Evolutionary conservation across 164 flowering plant genomes (phyloP).

Genomic region (Vitis riparia): DNA sequence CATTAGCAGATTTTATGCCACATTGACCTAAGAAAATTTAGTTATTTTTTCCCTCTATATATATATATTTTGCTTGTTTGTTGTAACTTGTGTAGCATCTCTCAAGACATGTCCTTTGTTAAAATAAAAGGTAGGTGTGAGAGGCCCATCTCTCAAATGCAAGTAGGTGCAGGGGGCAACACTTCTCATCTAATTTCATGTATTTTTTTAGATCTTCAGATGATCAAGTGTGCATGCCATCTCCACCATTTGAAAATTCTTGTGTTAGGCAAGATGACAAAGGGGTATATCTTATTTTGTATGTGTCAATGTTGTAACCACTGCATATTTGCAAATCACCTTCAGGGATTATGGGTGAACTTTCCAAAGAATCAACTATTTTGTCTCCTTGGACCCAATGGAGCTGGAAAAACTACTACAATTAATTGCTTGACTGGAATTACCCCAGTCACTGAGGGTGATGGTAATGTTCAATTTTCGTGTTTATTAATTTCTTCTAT

Average conservation of each 20-base stretch:
- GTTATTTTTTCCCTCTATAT: neutral
- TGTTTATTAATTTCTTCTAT: neutral
- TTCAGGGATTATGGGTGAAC: conserved; percentile 92
- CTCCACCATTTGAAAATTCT: too few relatives aligned
- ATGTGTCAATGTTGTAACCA: neutral
- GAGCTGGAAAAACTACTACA: conserved; percentile 97
- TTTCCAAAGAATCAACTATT: conserved; percentile 83
- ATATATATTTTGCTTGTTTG: too few relatives aligned
- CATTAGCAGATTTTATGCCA: neutral
- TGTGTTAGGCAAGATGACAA: neutral
- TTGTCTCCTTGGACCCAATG: conserved; percentile 99
- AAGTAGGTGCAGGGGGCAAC: too few relatives aligned
- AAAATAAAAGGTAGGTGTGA: too few relatives aligned
- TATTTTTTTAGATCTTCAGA: neutral
- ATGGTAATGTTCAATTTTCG: conserved; percentile 52
- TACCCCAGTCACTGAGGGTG: conserved; percentile 90
- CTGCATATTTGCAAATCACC: neutral
- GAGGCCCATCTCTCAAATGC: too few relatives aligned
- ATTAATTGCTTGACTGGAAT: conserved; percentile 96
- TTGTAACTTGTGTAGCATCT: too few relatives aligned
- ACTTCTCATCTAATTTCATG: neutral
- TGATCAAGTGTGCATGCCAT: neutral
- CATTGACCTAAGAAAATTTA: neutral
- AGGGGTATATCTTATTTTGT: too few relatives aligned
- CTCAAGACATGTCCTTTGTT: too few relatives aligned